These are phyloP conservation scores for Moesziomyces sp. DNA, from an alignment of 1,284 basidiomycete genomes.

Conservation along the genomic window DNA sequence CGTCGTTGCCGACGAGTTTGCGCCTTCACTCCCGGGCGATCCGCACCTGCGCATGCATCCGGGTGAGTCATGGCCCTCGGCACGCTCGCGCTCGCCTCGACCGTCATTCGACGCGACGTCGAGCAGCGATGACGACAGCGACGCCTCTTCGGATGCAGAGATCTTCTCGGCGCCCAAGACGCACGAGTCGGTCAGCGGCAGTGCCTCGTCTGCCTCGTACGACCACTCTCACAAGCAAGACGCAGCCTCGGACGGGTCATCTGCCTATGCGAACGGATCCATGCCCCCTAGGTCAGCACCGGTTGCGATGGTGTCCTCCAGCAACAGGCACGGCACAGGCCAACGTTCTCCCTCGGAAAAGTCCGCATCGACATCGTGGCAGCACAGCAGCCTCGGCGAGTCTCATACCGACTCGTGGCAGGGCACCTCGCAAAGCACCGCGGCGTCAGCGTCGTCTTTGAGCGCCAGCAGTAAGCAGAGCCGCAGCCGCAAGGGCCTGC, in stretches of 20 bases:
- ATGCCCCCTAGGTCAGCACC: slow-evolving; percentile 4
- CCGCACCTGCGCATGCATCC: slow-evolving; percentile 26
- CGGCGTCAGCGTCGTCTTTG: slow-evolving; percentile 25
- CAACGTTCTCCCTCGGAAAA: background rate
- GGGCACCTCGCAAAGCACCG: slow-evolving; percentile 34
- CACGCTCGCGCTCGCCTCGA: slow-evolving; percentile 18
- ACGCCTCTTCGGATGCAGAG: slow-evolving; percentile 20
- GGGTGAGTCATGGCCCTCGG: slow-evolving; percentile 46
- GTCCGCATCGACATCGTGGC: slow-evolving; percentile 15
- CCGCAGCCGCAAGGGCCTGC: slow-evolving; percentile 35
- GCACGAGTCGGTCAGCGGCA: slow-evolving; percentile 24
- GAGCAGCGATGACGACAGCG: slow-evolving; percentile 29
- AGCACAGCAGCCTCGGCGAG: slow-evolving; percentile 18
- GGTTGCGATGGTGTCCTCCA: slow-evolving; percentile 9
- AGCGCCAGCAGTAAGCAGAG: slow-evolving; percentile 36
- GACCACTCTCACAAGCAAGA: slow-evolving; percentile 3
- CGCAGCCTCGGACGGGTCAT: background rate
- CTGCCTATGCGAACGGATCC: background rate
- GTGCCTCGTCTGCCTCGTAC: slow-evolving; percentile 12
- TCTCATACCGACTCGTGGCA: slow-evolving; percentile 28
- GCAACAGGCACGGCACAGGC: background rate
- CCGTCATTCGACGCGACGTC: slow-evolving; percentile 24
- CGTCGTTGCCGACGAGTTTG: slow-evolving; percentile 26
- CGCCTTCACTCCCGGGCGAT: slow-evolving; percentile 47
- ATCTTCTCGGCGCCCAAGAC: slow-evolving; percentile 18